Base-by-base conservation (phyloP, 176 grass and related monocot genomes). In the Phoenix roebelenii region DNA sequence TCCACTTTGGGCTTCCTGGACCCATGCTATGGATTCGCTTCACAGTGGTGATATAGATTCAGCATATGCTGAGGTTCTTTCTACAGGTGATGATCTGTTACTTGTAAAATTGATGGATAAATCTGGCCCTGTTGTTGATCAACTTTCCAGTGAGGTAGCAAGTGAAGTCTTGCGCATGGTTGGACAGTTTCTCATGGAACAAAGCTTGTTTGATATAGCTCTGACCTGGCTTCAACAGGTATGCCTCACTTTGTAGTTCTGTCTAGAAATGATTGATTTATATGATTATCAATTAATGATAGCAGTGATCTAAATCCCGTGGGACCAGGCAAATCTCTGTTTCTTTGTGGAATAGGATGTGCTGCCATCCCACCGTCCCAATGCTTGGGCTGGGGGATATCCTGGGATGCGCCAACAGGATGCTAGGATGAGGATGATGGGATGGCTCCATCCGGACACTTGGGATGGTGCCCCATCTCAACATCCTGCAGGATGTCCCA, bases 51-150 rank as follows among this genome's bases (percentile, higher is more conserved):
- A 97, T 44, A 52, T 91, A 54, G 92, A 97, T 64, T 69, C 75
- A 18, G 84, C 92, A 60, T 97, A 88, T 70, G 83, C 80, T 54
- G 92, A 91, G 69, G 76, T 97, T 74, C 78, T 97, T 69, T 79
- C 66, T 51, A 83, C 87, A 67, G 84, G 74, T 59, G 92, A 97
- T 77, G 81, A 82, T 12, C 76, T 86, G 61, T 67, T 97, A 63
- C 82, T 97, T 76, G 81, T 88, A 52, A 97, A 97, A 66, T 73
- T 97, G 48, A 97, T 97, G 92, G 87, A 97, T 64, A 88, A 97
- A 82, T 91, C 87, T 48, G 92, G 92, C 39, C 84, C 93, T 2
- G 79, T 88, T 25, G 70, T 98, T 25, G 81, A 98, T 61, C 84
- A 92, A 76, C 73, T 98, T 68, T 88, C 87, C 44, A 77, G 76